These are phyloP conservation scores for Eimeria zaria DNA, from an alignment of 169 alveolate genomes.

Conservation along the genomic window DNA sequence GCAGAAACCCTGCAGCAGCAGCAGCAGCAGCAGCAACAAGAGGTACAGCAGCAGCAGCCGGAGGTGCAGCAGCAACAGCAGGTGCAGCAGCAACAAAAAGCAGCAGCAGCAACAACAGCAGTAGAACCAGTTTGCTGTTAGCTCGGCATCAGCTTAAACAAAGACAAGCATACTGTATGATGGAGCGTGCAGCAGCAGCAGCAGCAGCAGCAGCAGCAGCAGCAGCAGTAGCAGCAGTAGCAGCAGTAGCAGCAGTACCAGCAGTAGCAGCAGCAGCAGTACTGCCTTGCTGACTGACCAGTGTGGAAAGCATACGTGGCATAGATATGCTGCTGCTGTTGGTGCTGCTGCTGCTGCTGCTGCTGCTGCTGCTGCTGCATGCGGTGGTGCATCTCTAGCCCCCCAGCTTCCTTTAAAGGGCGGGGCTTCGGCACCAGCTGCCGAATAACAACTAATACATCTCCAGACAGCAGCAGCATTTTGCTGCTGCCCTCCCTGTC, in stretches of 20 bases:
- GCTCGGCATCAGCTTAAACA: too few species aligned
- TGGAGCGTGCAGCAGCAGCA: too few species aligned
- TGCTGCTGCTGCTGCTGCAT: not conserved
- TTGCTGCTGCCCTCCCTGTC: constrained; percentile 46
- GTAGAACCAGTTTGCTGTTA: too few species aligned
- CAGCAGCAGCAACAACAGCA: not conserved
- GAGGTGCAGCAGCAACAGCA: constrained; percentile 3
- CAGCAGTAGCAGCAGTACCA: not conserved
- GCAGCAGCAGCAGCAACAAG: constrained; percentile 25
- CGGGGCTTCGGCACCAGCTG: constrained; percentile 60
- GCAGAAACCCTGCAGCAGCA: constrained; percentile 61
- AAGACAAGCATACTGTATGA: too few species aligned
- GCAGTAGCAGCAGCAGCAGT: not conserved
- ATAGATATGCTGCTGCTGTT: constrained; percentile 67
- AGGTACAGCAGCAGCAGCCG: not conserved
- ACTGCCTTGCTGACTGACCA: not conserved
- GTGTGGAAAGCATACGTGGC: constrained; percentile 39
- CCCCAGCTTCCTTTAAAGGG: not conserved
- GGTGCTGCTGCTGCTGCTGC: constrained; percentile 38
- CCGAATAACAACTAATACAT: constrained; percentile 51
- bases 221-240: too few species aligned
- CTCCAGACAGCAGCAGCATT: constrained; percentile 68
- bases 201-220: too few species aligned
- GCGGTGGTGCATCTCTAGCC: too few species aligned
- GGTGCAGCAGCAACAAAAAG: not conserved